Evolutionary conservation across 2,329 filamentous ascomycete genomes (phyloP), one percentile per base, ranked within the genome.

Genomic region (Mycosphaerella sp.): DNA sequence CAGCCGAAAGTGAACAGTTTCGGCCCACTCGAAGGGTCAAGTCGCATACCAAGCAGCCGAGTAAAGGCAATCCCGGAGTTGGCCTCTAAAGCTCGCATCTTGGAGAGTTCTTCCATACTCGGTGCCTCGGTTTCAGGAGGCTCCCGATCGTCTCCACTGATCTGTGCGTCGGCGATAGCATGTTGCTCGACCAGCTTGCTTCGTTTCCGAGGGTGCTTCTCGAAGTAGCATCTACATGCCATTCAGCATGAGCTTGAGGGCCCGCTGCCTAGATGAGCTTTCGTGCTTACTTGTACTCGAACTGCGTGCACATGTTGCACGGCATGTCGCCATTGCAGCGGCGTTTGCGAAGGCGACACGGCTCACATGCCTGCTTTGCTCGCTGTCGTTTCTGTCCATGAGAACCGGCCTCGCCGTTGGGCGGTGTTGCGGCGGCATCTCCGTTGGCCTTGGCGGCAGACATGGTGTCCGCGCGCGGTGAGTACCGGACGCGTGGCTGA

Each of bases 31-130:
- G 72, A 72, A 0, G 77, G 74, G 59, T 81, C 78, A 16, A 80
- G 69, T 39, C 73, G 71, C 39, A 79, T 68, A 0, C 75, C 79
- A 32, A 81, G 65, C 17, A 73, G 70, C 48, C 77, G 67, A 7
- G 79, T 72, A 60, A 81, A 81, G 0, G 78, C 77, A 0, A 79
- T 75, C 0, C 77, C 78, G 0, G 78, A 80, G 54, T 81, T 81
- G 32, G 76, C 79, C 55, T 81, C 77, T 3, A 80, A 65, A 0
- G 75, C 76, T 4, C 68, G 68, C 39, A 71, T 55, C 51, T 66
- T 64, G 8, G 58, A 57, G 7, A 59, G 41, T 35, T 67, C 64
- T 48, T 67, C 64, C 13, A 55, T 42, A 18, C 50, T 58, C 7
- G 60, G 51, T 28, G 47, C 30, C 49, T 51, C 41, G 16, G 53